Base-by-base conservation (phyloP, 2,329 filamentous ascomycete species). In the Penicillium sp. region DNA sequence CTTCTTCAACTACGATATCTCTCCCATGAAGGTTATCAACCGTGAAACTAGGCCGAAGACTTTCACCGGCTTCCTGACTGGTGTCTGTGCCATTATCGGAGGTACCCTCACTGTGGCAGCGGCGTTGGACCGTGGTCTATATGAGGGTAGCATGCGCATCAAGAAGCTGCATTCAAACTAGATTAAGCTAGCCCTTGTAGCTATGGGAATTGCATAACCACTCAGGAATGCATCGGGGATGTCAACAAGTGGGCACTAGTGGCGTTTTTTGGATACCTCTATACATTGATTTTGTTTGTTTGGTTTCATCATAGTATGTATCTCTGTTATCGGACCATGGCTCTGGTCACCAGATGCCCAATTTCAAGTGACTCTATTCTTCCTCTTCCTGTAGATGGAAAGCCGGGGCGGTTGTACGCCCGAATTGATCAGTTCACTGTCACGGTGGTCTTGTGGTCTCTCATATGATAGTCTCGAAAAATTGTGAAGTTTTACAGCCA, bases 1-100 rank as follows among this genome's bases (percentile, higher is more conserved):
- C 13, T 99, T 99, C 81, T 97, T 99, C 79, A 96, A 92, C 62
- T 99, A 99, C 67, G 94, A 99, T 67, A 99, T 99, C 73, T 97
- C 93, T 2, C 94, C 94, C 5, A 99, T 99, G 94, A 99, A 97
- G 79, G 93, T 99, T 57, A 89, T 99, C 77, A 99, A 99, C 80
- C 89, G 92, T 51, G 95, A 99, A 78, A 88, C 90, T 63, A 86
- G 91, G 43, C 81, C 87, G 56, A 97, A 97, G 81, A 89, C 89
- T 4, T 95, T 99, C 73, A 86, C 91, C 0, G 90, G 90, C 16
- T 99, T 99, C 80, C 76, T 99, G 54, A 93, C 94, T 1, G 94
- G 94, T 44, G 85, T 99, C 18, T 99, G 94, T 73, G 93, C 93
- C 33, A 89, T 97, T 57, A 87, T 99, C 47, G 94, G 94, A 58